Evolutionary conservation across 306 rosid species (phyloP).

Genomic region (Leucaena leucocephala): DNA sequence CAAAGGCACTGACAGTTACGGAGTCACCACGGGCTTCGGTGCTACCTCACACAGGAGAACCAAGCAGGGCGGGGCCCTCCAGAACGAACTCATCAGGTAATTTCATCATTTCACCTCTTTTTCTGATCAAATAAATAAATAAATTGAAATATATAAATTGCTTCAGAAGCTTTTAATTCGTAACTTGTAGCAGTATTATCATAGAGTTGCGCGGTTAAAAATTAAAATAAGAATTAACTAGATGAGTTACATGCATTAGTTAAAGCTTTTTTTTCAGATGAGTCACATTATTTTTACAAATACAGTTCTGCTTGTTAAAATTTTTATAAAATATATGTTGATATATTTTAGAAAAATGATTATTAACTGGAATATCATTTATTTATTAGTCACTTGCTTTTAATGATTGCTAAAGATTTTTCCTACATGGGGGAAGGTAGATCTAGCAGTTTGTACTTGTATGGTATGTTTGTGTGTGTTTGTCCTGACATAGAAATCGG

Average conservation of each 20-base stretch:
- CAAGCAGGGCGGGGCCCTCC: conserved; percentile 90
- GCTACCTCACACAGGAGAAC: conserved; percentile 94
- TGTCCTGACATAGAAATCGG: neutral
- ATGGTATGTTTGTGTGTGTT: too few species aligned
- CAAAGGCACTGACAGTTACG: conserved; percentile 84
- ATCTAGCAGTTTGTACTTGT: too few species aligned
- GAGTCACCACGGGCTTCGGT: conserved; percentile 91
- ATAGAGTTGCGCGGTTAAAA: too few species aligned
- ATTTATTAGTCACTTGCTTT: too few species aligned
- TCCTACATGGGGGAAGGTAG: neutral
- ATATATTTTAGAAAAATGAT: too few species aligned
- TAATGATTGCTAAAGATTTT: neutral
- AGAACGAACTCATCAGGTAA: conserved; percentile 84
- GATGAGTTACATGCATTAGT: neutral
- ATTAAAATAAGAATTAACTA: too few species aligned
- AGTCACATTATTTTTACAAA: neutral
- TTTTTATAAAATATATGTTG: too few species aligned
- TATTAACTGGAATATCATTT: neutral
- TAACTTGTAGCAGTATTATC: too few species aligned
- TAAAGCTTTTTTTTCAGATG: too few species aligned
- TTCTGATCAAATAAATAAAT: too few species aligned
- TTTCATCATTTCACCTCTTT: neutral
- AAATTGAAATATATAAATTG: too few species aligned
- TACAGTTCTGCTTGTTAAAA: neutral
- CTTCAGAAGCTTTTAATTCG: too few species aligned